Percentiles rank a stretch among this genome's conserved stretches.
Evolutionary conservation across 257 asterid species (phyloP).

Genomic region (Jacaranda mimosifolia): DNA sequence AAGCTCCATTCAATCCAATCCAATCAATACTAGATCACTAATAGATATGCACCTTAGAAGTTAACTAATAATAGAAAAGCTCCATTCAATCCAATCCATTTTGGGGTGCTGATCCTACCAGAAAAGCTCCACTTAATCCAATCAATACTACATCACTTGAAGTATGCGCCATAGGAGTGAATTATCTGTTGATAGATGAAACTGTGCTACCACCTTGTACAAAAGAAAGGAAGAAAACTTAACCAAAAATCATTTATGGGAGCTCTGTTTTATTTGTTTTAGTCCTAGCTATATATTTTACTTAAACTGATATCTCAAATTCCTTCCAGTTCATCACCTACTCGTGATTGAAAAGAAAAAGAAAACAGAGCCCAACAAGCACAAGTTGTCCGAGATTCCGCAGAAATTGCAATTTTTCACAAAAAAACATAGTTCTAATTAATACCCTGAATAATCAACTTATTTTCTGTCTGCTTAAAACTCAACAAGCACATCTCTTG

Average conservation of each 20-base stretch:
- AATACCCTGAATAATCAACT: too few relatives aligned
- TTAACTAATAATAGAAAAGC: background rate
- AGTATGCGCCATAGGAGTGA: background rate
- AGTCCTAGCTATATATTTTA: background rate
- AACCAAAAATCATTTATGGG: background rate
- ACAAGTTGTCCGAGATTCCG: too few relatives aligned
- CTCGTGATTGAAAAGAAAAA: background rate
- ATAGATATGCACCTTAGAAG: background rate
- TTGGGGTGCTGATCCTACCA: too few relatives aligned
- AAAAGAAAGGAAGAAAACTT: background rate
- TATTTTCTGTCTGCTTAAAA: background rate
- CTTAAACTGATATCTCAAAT: background rate
- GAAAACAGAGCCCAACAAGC: too few relatives aligned
- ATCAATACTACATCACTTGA: background rate
- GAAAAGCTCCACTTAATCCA: too few relatives aligned
- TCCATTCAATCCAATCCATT: too few relatives aligned
- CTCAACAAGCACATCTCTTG: background rate
- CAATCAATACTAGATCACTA: background rate
- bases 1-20: background rate
- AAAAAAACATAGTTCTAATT: too few relatives aligned
- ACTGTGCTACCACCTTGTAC: background rate
- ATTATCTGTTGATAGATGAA: too few relatives aligned
- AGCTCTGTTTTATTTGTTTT: background rate
- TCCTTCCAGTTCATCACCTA: background rate
- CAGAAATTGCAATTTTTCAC: too few relatives aligned